These are phyloP conservation scores for Clavispora fructus DNA, from an alignment of 805 yeast species.

Conservation along the genomic window DNA sequence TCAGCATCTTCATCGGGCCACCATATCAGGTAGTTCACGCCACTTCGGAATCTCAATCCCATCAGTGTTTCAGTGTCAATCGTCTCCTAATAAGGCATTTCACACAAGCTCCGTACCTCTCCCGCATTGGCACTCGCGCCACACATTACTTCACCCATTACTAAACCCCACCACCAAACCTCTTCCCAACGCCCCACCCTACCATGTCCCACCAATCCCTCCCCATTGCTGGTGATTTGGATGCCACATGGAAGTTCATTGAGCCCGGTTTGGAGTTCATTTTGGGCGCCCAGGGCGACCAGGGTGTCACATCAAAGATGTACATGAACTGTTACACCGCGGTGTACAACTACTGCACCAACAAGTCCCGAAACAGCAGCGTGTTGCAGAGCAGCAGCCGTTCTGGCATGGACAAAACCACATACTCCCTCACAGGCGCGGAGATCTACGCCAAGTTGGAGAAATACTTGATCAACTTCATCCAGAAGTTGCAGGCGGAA, in stretches of 20 bases:
- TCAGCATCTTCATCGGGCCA: not conserved
- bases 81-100: not conserved
- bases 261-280: constrained; percentile 72
- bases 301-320: constrained; percentile 61
- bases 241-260: constrained; percentile 71
- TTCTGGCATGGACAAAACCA: constrained; percentile 17
- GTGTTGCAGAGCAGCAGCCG: constrained; percentile 8
- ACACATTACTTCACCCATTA: not conserved
- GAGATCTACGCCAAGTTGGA: constrained; percentile 76
- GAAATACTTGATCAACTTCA: constrained; percentile 58
- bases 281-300: constrained; percentile 62
- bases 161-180: not conserved
- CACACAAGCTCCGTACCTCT: not conserved
- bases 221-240: constrained; percentile 57
- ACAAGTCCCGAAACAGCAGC: constrained; percentile 51
- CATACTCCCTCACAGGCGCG: constrained; percentile 70
- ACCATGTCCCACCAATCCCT: constrained; percentile 15
- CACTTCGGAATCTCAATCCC: not conserved
- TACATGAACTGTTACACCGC: constrained; percentile 91
- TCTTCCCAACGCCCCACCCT: not conserved
- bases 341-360: constrained; percentile 87
- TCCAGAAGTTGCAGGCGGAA: constrained; percentile 43
- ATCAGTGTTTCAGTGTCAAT: not conserved
- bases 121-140: not conserved
- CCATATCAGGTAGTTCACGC: not conserved